These are phyloP conservation scores for Ganoderma boninense DNA, from an alignment of 1,284 basidiomycete genomes.

Conservation along the genomic window DNA sequence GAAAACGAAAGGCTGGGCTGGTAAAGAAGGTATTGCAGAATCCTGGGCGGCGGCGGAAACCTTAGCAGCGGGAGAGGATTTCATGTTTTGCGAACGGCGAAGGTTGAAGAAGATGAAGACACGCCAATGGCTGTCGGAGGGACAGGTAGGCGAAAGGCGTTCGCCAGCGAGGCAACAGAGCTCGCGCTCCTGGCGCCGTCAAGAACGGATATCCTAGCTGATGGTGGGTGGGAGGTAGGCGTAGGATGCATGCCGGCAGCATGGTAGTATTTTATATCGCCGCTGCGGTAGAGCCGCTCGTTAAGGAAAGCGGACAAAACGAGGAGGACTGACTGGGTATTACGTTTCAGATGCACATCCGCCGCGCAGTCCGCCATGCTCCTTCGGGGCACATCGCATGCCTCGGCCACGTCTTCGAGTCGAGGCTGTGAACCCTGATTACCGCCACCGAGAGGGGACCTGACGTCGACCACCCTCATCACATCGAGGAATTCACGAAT, in stretches of 20 bases:
- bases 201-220: slow-evolving; percentile 24
- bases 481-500: neutral
- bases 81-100: slow-evolving; percentile 5
- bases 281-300: slow-evolving; percentile 18
- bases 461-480: neutral
- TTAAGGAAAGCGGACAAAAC: slow-evolving; percentile 28
- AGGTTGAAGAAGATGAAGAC: slow-evolving; percentile 17
- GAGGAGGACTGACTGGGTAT: slow-evolving; percentile 23
- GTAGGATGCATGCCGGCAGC: slow-evolving; percentile 12
- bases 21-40: slow-evolving; percentile 13
- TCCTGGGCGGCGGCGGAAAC: neutral
- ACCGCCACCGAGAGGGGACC: neutral
- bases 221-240: slow-evolving; percentile 19
- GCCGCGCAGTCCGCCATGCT: neutral
- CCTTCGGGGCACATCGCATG: slow-evolving; percentile 14
- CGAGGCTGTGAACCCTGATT: slow-evolving; percentile 4
- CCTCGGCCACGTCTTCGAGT: slow-evolving; percentile 4
- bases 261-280: slow-evolving; percentile 24
- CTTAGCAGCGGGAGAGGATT: neutral
- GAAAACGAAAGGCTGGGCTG: slow-evolving; percentile 16
- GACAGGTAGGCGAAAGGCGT: neutral
- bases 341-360: slow-evolving; percentile 19
- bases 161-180: slow-evolving; percentile 18
- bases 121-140: slow-evolving; percentile 8
- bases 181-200: slow-evolving; percentile 21